Evolutionary conservation across 208 protist species (phyloP), one percentile per base, ranked within the genome.

Genomic region (Crithidia thermophila): DNA sequence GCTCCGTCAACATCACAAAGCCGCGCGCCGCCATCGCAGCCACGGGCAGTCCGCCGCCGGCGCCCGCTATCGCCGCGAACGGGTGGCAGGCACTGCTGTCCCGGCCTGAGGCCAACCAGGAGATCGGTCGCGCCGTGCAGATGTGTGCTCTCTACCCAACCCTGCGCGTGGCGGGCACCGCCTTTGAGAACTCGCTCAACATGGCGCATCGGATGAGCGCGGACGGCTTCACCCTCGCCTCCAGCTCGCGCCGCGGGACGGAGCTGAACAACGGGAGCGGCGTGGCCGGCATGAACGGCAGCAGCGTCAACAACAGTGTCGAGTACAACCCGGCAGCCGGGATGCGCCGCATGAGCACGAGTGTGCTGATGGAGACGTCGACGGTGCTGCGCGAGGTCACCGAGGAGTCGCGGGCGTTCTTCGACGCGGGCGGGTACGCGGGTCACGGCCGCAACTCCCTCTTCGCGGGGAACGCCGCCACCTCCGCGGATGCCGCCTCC

Each of bases 141-240:
- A 91, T 96, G 83, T 67, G 91, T 36, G 58, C 69, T 23, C 75
- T 81, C 11, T 94, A 94, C 66, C 87, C 90, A 4, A 56, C 87
- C 55, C 93, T 96, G 85, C 39, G 65, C 16, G 84, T 96, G 2
- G 53, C 40, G 6, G 81, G 72, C 10, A 96, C 90, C 4, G 85
- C 86, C 8, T 96, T 94, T 66, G 84, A 88, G 57, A 93, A 90
- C 63, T 73, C 64, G 33, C 66, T 88, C 20, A 66, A 72, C 36
- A 62, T 71, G 50, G 57, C 69, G 14, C 67, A 67, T 23, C 70
- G 66, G 21, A 18, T 61, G 13, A 67, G 64, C 52, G 10, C 14
- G 16, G 59, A 56, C 43, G n/a, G 52, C 27, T 65, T 60, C 57
- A 52, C 11, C 18, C 20, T 70, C 21, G 34, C 27, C 25, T 42